These are phyloP conservation scores for Podaxis sp. DNA, from an alignment of 768 basidiomycete genomes.

Conservation along the genomic window DNA sequence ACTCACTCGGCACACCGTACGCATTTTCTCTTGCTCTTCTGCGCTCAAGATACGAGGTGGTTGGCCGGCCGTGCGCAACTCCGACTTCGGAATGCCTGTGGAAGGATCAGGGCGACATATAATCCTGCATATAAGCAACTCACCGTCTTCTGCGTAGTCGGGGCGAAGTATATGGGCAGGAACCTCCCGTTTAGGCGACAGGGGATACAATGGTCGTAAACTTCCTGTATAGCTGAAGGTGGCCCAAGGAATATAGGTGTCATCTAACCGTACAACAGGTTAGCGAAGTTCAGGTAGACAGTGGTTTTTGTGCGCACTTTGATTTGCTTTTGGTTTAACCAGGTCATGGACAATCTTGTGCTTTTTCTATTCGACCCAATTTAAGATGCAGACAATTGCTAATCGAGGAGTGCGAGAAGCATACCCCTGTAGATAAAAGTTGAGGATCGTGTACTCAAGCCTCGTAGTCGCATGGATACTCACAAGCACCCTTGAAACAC, in stretches of 20 bases:
- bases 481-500: constrained; percentile 95
- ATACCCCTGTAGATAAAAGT: constrained; percentile 33
- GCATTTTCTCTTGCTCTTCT: constrained; percentile 90
- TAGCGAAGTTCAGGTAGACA: neutral
- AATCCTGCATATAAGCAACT: constrained; percentile 16
- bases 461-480: constrained; percentile 32
- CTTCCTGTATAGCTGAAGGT: constrained; percentile 77
- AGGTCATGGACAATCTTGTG: constrained; percentile 80
- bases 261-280: constrained; percentile 45
- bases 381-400: neutral
- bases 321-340: constrained; percentile 33
- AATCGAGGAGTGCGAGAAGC: constrained; percentile 13
- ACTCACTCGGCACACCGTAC: constrained; percentile 79
- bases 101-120: constrained; percentile 11
- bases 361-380: constrained; percentile 56
- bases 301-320: neutral
- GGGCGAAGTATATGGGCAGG: constrained; percentile 85
- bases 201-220: constrained; percentile 83
- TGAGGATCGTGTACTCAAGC: constrained; percentile 13
- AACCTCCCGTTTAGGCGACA: constrained; percentile 72
- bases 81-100: constrained; percentile 59
- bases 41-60: constrained; percentile 62
- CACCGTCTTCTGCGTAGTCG: constrained; percentile 74
- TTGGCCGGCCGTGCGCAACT: constrained; percentile 57
- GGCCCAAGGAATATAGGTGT: constrained; percentile 79